Evolutionary conservation across 768 basidiomycete genomes (phyloP).

Genomic region (Crepidotus variabilis): DNA sequence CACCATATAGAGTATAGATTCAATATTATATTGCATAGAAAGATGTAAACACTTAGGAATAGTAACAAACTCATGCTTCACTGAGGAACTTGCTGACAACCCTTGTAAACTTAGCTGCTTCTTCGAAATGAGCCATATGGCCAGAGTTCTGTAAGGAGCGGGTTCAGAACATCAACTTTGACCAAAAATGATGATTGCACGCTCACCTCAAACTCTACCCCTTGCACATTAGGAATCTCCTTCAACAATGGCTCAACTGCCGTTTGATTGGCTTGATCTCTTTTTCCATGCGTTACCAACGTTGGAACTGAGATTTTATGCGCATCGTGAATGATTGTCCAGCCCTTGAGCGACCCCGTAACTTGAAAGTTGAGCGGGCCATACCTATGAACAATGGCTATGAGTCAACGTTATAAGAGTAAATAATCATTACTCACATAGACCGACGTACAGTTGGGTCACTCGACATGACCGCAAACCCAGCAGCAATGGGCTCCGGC

Average conservation of each 20-base stretch:
- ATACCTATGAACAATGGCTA: conserved; percentile 24
- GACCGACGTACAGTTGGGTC: no score
- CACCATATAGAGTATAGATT: no score
- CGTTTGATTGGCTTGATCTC: conserved; percentile 18
- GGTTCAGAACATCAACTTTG: no score
- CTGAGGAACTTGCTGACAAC: background rate
- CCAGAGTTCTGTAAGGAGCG: background rate
- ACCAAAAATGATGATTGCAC: no score
- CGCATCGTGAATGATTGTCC: conserved; percentile 18
- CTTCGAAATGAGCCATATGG: conserved; percentile 1
- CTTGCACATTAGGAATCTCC: conserved; percentile 15
- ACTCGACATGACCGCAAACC: no score
- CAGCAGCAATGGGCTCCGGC: no score
- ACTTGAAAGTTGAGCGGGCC: conserved; percentile 32
- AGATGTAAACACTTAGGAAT: no score
- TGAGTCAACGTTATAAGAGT: background rate
- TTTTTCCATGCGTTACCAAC: conserved; percentile 17
- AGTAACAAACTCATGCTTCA: no score
- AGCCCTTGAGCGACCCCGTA: conserved; percentile 15
- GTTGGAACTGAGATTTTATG: conserved; percentile 18
- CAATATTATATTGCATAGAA: no score
- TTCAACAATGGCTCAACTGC: conserved; percentile 14
- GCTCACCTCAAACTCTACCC: conserved; percentile 12
- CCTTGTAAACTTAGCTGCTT: background rate
- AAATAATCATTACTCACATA: no score